Evolutionary conservation across 345 rosid genomes (phyloP).

Genomic region (Trapa bicornis): DNA sequence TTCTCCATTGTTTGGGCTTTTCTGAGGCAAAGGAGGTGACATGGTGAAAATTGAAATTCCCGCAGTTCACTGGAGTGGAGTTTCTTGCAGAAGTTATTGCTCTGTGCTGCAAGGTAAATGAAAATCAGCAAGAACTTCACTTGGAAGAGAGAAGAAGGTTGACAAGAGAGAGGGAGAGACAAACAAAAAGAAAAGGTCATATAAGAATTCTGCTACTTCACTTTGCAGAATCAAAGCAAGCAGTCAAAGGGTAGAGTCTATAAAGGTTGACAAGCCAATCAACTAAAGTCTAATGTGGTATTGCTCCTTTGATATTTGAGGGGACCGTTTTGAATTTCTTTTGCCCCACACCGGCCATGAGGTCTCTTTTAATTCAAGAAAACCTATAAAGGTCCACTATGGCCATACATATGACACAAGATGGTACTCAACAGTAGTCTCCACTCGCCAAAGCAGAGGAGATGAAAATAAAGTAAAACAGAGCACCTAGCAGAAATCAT

Average conservation of each 20-base stretch:
- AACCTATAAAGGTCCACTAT: no score
- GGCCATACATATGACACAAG: no score
- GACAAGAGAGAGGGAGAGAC: not conserved
- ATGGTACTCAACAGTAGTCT: no score
- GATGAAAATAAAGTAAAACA: no score
- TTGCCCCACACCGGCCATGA: constrained; percentile 10
- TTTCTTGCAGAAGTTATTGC: not conserved
- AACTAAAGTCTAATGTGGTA: not conserved
- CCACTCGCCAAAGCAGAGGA: no score
- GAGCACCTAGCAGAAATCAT: no score
- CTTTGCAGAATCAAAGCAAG: not conserved
- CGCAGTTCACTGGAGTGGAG: not conserved
- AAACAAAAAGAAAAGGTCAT: not conserved
- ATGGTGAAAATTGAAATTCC: constrained; percentile 12
- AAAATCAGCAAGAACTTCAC: not conserved
- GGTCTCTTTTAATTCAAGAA: not conserved
- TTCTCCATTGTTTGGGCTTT: constrained; percentile 8
- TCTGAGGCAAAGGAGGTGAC: constrained; percentile 14
- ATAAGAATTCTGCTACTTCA: not conserved
- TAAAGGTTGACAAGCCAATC: constrained; percentile 3
- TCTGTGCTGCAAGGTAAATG: no score
- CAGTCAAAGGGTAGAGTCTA: not conserved
- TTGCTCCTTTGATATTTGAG: constrained; percentile 7
- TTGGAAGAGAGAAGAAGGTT: not conserved
- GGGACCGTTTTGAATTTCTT: constrained; percentile 14